These are phyloP conservation scores for Canavalia gladiata DNA, from an alignment of 306 rosid species.

Conservation along the genomic window DNA sequence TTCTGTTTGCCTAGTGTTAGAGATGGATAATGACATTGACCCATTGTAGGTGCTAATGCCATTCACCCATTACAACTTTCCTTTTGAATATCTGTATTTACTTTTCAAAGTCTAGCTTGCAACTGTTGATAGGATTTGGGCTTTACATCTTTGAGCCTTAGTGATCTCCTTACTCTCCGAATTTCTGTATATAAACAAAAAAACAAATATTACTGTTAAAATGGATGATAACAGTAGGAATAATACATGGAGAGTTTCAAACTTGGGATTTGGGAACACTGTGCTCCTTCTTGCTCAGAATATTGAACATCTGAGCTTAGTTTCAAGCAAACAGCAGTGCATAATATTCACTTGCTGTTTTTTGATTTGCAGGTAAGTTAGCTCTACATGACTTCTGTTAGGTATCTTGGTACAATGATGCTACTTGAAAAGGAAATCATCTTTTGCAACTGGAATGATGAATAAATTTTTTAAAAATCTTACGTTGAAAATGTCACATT, in stretches of 20 bases:
- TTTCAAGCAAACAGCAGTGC: conserved; percentile 8
- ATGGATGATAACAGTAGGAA: conserved; percentile 3
- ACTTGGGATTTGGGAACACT: conserved; percentile 12
- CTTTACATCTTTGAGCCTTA: conserved; percentile 20
- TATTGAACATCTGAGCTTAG: background rate
- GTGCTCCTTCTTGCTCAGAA: conserved; percentile 1
- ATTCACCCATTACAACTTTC: conserved; percentile 32
- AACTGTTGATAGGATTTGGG: conserved; percentile 22
- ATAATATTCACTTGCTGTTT: background rate
- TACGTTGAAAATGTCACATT: too few relatives aligned
- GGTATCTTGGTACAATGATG: too few relatives aligned
- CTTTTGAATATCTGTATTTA: conserved; percentile 1
- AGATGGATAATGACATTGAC: conserved; percentile 38
- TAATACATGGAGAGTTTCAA: conserved; percentile 25
- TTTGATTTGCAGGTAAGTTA: background rate
- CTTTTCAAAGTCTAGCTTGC: conserved; percentile 28
- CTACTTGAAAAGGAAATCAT: too few relatives aligned
- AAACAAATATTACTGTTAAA: conserved; percentile 7
- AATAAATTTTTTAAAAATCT: too few relatives aligned
- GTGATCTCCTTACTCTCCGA: conserved; percentile 25
- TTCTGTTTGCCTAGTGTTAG: conserved; percentile 28
- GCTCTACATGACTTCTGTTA: background rate
- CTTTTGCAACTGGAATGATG: too few relatives aligned
- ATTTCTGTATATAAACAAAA: conserved; percentile 35
- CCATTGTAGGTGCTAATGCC: conserved; percentile 29